Percentiles rank a stretch among this genome's conserved stretches.
These are phyloP conservation scores for Cenchrus americanus DNA, from an alignment of 176 grass and related monocot genomes.

Conservation along the genomic window DNA sequence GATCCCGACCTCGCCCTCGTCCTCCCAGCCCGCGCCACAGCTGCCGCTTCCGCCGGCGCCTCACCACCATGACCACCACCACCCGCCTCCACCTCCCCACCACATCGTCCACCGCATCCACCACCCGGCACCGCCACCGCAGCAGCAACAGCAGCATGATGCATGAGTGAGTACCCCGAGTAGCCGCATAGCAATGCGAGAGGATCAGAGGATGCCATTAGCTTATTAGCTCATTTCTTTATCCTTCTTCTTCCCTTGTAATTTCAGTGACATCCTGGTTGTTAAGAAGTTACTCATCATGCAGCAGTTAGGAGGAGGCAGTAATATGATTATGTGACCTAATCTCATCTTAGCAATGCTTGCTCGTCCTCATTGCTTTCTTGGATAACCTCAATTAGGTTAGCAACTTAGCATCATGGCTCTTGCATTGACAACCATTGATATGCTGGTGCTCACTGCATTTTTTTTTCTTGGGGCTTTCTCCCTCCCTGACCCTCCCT, in stretches of 20 bases:
- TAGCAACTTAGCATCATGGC: conserved; percentile 36
- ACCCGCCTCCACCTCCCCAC: conserved; percentile 21
- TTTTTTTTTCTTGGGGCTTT: neutral
- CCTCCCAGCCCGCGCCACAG: neutral
- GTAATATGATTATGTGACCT: conserved; percentile 39
- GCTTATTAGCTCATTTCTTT: conserved; percentile 43
- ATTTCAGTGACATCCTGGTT: conserved; percentile 46
- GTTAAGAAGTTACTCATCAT: conserved; percentile 47
- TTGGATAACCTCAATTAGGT: conserved; percentile 42
- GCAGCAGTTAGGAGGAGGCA: conserved; percentile 44
- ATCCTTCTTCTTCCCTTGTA: conserved; percentile 39
- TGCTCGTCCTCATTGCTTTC: conserved; percentile 8
- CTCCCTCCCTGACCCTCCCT: neutral
- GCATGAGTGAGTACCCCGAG: conserved; percentile 28
- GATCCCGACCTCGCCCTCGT: conserved; percentile 10
- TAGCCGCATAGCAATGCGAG: conserved; percentile 30
- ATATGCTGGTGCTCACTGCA: neutral
- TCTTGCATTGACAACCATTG: conserved; percentile 24
- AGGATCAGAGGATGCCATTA: conserved; percentile 49
- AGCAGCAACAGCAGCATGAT: conserved; percentile 38
- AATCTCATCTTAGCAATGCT: conserved; percentile 14
- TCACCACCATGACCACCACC: neutral
- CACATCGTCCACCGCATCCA: conserved; percentile 11
- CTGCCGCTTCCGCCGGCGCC: neutral
- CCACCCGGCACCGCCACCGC: neutral